Evolutionary conservation across 768 basidiomycete species (phyloP).

Genomic region (Pleurotus eryngii): DNA sequence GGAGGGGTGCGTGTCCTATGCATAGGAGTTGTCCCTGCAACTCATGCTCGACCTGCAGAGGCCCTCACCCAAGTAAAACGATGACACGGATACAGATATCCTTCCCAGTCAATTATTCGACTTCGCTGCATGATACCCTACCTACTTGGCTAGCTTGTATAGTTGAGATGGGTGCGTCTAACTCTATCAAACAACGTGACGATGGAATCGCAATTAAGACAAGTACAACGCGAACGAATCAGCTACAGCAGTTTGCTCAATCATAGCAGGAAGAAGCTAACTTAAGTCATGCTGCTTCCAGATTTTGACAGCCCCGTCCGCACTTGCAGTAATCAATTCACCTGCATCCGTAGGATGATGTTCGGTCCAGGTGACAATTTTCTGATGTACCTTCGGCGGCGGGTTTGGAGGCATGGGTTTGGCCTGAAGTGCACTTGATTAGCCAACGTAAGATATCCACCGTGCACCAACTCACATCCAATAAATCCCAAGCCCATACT

Average conservation of each 20-base stretch:
- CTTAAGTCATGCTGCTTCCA: slow-evolving; percentile 55
- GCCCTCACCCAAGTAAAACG: slow-evolving; percentile 44
- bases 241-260: too few relatives aligned
- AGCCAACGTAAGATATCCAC: not conserved
- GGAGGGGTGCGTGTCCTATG: slow-evolving; percentile 64
- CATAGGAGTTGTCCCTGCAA: not conserved
- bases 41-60: slow-evolving; percentile 28
- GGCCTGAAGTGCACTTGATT: slow-evolving; percentile 42
- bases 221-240: too few relatives aligned
- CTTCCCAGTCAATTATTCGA: too few relatives aligned
- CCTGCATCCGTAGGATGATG: slow-evolving; percentile 78
- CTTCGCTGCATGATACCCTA: too few relatives aligned
- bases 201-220: too few relatives aligned
- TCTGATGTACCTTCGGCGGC: slow-evolving; percentile 76
- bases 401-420: slow-evolving; percentile 67
- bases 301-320: slow-evolving; percentile 88
- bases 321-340: slow-evolving; percentile 87
- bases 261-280: too few relatives aligned
- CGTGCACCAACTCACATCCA: slow-evolving; percentile 56
- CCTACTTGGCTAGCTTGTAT: too few relatives aligned
- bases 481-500: slow-evolving; percentile 91
- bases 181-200: too few relatives aligned
- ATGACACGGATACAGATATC: slow-evolving; percentile 15
- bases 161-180: too few relatives aligned
- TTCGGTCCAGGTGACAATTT: slow-evolving; percentile 89